Conservation (phyloP, 768 basidiomycete genomes). For the Cyclocybe aegerita region DNA sequence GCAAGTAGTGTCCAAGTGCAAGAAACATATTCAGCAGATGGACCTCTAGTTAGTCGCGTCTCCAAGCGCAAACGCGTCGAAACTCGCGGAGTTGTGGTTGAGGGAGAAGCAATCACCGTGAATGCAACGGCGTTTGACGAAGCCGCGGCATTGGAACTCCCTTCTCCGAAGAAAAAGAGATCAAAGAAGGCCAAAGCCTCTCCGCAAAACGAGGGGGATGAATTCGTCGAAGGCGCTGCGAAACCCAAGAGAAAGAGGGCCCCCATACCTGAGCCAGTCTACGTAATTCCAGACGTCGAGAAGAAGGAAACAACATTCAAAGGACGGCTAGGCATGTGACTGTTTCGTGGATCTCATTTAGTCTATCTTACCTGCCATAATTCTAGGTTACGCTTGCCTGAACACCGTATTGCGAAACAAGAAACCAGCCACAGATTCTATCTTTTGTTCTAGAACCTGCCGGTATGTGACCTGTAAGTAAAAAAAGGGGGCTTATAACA, state of each 20-base stretch:
- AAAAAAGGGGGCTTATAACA: background rate
- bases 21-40: no score
- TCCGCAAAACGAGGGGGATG: no score
- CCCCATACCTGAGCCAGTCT: conserved; percentile 48
- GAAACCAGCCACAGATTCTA: conserved; percentile 59
- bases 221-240: no score
- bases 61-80: no score
- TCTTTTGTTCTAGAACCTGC: conserved; percentile 79
- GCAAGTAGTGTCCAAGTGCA: no score
- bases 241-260: conserved; percentile 23
- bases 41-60: no score
- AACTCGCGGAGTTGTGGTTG: no score
- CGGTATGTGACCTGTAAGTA: conserved; percentile 34
- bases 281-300: conserved; percentile 72
- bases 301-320: conserved; percentile 66
- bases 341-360: background rate
- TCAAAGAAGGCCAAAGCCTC: no score
- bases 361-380: background rate
- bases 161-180: no score
- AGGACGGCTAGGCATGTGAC: conserved; percentile 53
- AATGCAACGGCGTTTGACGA: no score
- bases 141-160: no score
- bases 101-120: no score
- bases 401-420: conserved; percentile 78
- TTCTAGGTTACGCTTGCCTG: conserved; percentile 72